A percentile compares a stretch with the other conserved stretches of the same genome.
phyloP scores from a whole-genome alignment of 2,329 filamentous ascomycete genomes.

The Niveomyces coronatus region DNA sequence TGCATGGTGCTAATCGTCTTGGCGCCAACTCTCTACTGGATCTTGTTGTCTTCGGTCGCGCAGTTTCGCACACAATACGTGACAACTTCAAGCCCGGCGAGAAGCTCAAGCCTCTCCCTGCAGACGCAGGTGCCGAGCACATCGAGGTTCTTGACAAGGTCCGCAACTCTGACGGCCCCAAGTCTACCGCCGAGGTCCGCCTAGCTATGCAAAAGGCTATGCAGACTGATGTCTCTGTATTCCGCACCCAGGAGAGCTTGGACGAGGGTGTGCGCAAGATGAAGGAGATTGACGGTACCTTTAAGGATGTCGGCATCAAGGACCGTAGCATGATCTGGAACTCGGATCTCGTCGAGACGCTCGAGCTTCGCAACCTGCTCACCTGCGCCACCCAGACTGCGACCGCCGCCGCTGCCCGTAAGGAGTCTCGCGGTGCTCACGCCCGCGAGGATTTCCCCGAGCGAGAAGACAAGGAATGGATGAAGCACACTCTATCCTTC shows the following conservation, averaged over 20 bases:
- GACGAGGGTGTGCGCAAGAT: constrained; percentile 90
- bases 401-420: constrained; percentile 78
- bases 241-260: constrained; percentile 87
- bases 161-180: constrained; percentile 73
- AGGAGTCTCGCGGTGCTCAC: constrained; percentile 95
- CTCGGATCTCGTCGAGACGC: constrained; percentile 89
- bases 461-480: constrained; percentile 92
- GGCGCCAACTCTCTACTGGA: constrained; percentile 97
- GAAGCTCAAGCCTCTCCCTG: constrained; percentile 66
- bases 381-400: constrained; percentile 97
- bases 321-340: constrained; percentile 99
- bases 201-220: constrained; percentile 95
- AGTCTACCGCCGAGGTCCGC: constrained; percentile 80
- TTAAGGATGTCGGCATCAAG: constrained; percentile 82
- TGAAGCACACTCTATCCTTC: constrained; percentile 98
- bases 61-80: constrained; percentile 92
- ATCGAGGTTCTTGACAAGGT: constrained; percentile 80
- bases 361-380: constrained; percentile 88
- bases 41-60: constrained; percentile 93
- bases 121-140: constrained; percentile 80
- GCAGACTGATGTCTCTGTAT: constrained; percentile 94
- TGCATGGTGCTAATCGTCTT: constrained; percentile 95
- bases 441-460: constrained; percentile 95
- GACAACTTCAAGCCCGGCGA: constrained; percentile 83
- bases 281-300: constrained; percentile 69